Evolutionary conservation across 2,329 filamentous ascomycete genomes (phyloP).

Genomic region (Diaporthe amygdali): DNA sequence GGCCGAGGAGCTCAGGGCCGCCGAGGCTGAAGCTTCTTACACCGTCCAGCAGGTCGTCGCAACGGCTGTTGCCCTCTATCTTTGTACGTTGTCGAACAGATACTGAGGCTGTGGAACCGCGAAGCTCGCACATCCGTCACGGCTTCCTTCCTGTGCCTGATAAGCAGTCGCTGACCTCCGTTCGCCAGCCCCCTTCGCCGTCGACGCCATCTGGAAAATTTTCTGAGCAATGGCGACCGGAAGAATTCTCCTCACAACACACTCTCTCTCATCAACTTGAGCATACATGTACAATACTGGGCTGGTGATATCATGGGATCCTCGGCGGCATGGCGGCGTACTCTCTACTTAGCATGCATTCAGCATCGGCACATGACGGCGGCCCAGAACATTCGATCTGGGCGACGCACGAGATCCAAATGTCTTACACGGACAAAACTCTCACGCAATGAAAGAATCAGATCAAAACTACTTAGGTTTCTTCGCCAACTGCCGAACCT

Average conservation of each 20-base stretch:
- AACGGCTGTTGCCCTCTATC: conserved; percentile 72
- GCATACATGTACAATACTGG: background rate
- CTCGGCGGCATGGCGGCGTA: background rate
- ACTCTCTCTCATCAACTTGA: background rate
- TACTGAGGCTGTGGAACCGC: background rate
- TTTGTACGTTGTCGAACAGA: conserved; percentile 60
- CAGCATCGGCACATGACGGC: background rate
- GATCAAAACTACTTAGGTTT: background rate
- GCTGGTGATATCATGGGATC: background rate
- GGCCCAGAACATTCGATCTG: background rate
- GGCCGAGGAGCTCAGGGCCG: conserved; percentile 71
- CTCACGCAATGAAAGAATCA: background rate
- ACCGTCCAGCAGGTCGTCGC: conserved; percentile 72
- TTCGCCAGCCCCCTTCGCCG: conserved; percentile 60
- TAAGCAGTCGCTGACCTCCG: background rate
- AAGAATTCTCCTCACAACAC: background rate
- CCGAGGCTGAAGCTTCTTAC: conserved; percentile 70
- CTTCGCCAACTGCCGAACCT: background rate
- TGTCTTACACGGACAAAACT: background rate
- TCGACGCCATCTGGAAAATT: conserved; percentile 50
- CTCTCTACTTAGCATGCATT: background rate
- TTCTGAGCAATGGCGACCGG: conserved; percentile 31
- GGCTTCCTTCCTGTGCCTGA: background rate
- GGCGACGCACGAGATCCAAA: background rate
- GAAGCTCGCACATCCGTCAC: background rate